Percentiles rank a stretch among this genome's conserved stretches.
These are phyloP conservation scores for Physcomitrium patens DNA, from an alignment of 225 moss, liverwort and hornwort species.

Conservation along the genomic window DNA sequence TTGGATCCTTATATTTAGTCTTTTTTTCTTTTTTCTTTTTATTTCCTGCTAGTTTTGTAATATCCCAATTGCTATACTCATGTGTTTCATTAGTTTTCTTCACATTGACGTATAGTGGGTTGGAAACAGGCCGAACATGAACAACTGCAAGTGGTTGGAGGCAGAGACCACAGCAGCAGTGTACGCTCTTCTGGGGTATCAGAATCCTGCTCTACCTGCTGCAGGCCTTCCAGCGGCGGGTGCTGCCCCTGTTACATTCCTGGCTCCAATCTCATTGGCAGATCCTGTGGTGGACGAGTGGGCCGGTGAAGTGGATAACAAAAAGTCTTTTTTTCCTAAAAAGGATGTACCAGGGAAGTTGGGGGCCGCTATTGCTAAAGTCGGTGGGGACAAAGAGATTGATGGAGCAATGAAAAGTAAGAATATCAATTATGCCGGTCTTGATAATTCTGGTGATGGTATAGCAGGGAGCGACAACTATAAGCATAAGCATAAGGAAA, in stretches of 20 bases:
- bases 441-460: slow-evolving; percentile 34
- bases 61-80: no score
- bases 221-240: slow-evolving; percentile 33
- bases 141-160: slow-evolving; percentile 80
- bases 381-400: slow-evolving; percentile 34
- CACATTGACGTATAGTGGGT: slow-evolving; percentile 21
- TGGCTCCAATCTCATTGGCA: no score
- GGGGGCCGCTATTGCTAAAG: slow-evolving; percentile 20
- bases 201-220: slow-evolving; percentile 62
- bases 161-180: slow-evolving; percentile 85
- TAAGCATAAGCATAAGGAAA: slow-evolving; percentile 52
- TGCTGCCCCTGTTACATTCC: slow-evolving; percentile 13
- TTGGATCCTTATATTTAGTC: slow-evolving; percentile 21
- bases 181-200: slow-evolving; percentile 69
- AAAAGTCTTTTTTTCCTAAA: slow-evolving; percentile 27
- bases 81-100: slow-evolving; percentile 16
- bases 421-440: slow-evolving; percentile 61
- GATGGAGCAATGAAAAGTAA: slow-evolving; percentile 52
- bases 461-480: slow-evolving; percentile 37
- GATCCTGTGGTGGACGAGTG: no score
- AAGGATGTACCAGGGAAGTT: slow-evolving; percentile 46
- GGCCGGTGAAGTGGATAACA: slow-evolving; percentile 8
- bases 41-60: neutral
- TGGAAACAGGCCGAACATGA: slow-evolving; percentile 76
- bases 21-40: no score